Conservation (phyloP, 352 stramenopile genomes). For the Phytophthora ramorum region DNA sequence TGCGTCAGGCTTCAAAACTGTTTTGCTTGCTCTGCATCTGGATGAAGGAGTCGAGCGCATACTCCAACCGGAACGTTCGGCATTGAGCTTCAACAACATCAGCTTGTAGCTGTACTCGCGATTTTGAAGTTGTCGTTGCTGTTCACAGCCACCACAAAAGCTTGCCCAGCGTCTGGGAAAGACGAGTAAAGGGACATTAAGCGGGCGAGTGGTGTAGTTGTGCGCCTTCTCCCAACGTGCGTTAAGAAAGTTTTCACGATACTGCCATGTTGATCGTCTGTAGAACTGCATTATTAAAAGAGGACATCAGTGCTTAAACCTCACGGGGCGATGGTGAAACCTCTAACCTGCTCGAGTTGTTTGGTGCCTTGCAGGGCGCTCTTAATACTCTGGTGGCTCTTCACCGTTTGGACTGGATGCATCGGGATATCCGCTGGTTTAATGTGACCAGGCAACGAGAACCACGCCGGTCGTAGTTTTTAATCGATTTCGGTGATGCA, state of each 20-base stretch:
- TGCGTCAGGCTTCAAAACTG: constrained; percentile 10
- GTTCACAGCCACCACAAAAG: background rate
- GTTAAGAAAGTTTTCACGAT: constrained; percentile 1
- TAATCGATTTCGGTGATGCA: constrained; percentile 22
- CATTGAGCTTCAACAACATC: background rate
- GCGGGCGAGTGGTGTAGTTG: background rate
- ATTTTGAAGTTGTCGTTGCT: constrained; percentile 19
- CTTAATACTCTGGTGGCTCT: constrained; percentile 16
- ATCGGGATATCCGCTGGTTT: constrained; percentile 22
- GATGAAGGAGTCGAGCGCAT: background rate
- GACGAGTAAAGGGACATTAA: constrained; percentile 2
- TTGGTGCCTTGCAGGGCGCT: constrained; percentile 11
- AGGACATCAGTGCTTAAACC: constrained; percentile 13
- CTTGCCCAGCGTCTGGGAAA: background rate
- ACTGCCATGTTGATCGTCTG: constrained; percentile 19
- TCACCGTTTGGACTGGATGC: constrained; percentile 13
- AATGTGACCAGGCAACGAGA: constrained; percentile 15
- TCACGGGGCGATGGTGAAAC: constrained; percentile 8
- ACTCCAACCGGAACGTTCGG: background rate
- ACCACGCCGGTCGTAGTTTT: constrained; percentile 8
- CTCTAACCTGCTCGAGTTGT: constrained; percentile 15
- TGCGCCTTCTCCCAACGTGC: background rate
- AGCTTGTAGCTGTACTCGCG: constrained; percentile 9
- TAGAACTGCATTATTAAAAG: background rate
- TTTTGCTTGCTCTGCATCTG: constrained; percentile 8